Evolutionary conservation across 1,284 basidiomycete species (phyloP), one percentile per base, ranked within the genome.

Genomic region (Fomitopsis palustris): DNA sequence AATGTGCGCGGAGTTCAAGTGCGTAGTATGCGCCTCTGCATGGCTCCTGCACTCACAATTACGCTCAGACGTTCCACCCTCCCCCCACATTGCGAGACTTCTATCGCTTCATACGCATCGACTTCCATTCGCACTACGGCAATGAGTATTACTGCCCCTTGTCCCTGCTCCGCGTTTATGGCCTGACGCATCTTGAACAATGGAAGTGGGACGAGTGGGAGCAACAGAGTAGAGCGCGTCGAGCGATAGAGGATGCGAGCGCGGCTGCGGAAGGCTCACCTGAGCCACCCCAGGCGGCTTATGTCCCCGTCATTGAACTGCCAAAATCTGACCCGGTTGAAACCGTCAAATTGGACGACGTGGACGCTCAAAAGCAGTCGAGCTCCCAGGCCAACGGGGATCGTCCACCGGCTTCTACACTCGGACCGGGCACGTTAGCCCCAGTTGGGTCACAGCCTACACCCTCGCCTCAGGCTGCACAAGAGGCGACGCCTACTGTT

Each of bases 71-170:
- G 2, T 93, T 92, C 75, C 93, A 92, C 70, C 86, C 81, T 45
- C 90, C 85, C 38, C 81, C 74, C 39, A 87, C 83, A 33, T 77
- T 85, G 68, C 84, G 78, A 14, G 90, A 90, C 63, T 97, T 98
- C 73, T 96, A 95, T 71, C 90, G 96, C 19, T 98, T 92, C 71
- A 85, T 99, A 52, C 89, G 96, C 4, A 88, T 99, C 70, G 95
- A 98, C 74, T 98, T 99, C 71, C 84, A 91, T 54, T 91, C 94
- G 0, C 91, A 96, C 71, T 99, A 97, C 67, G 94, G 95, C 19
- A 91, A 86, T 67, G 97, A 99, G 74, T 98, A 91, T 75, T 99
- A 96, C 72, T 99, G 96, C 69, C 96, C 96, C 0, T 81, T 99
- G 21, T 96, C 93, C 1, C 84, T 98, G 1, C 81, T 99, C 29